Percentiles rank a stretch among this genome's conserved stretches.
Conservation (phyloP, 169 alveolate species). For the Theileria orientalis region DNA sequence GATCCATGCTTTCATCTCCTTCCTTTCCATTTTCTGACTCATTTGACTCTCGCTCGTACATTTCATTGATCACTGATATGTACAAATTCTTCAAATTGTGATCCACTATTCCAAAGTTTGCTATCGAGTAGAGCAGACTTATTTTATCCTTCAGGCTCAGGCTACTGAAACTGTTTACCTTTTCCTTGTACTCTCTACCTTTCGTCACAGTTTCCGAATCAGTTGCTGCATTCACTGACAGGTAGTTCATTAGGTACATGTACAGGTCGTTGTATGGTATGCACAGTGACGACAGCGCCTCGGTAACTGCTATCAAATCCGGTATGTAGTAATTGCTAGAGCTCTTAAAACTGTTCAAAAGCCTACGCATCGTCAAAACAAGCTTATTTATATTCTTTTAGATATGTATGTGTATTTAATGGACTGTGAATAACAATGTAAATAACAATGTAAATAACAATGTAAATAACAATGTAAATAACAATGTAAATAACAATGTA, state of each 20-base stretch:
- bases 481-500: too few species aligned
- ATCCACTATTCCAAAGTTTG: slow-evolving; percentile 25
- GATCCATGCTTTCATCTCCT: slow-evolving; percentile 13
- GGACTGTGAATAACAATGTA: too few species aligned
- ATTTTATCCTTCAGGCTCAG: slow-evolving; percentile 3
- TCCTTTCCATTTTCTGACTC: neutral
- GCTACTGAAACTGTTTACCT: neutral
- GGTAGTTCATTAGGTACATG: neutral
- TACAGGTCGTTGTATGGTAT: slow-evolving; percentile 4
- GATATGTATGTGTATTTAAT: neutral
- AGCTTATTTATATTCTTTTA: neutral
- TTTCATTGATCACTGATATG: neutral
- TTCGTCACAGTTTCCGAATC: neutral
- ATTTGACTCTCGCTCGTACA: slow-evolving; percentile 1
- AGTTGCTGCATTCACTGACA: neutral
- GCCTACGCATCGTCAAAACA: too few species aligned
- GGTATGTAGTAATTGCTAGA: neutral
- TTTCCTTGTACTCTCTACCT: too few species aligned
- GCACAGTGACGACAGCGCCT: neutral
- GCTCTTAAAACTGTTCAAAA: slow-evolving; percentile 8
- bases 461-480: too few species aligned
- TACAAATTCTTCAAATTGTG: slow-evolving; percentile 9
- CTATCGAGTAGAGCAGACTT: slow-evolving; percentile 29
- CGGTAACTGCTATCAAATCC: neutral
- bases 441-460: too few species aligned